Evolutionary conservation across 805 yeast species (phyloP).

Genomic region (Yarrowia deformans): DNA sequence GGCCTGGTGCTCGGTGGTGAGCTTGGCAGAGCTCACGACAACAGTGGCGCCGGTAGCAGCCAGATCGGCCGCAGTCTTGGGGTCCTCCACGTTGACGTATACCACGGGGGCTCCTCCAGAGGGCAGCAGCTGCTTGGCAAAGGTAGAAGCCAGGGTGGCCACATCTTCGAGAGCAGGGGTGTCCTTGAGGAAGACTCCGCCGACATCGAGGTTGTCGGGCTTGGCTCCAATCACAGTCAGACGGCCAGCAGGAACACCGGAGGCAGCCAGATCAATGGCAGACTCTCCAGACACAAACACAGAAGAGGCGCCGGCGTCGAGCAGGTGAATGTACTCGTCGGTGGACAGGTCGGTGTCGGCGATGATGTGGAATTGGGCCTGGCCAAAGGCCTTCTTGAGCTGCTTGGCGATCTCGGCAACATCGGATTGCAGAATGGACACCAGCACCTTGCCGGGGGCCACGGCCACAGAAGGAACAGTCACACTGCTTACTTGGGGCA

Average conservation of each 20-base stretch:
- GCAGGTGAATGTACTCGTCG: slow-evolving; percentile 58
- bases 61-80: slow-evolving; percentile 10
- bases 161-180: slow-evolving; percentile 31
- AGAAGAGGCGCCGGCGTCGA: slow-evolving; percentile 66
- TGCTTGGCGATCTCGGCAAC: slow-evolving; percentile 6
- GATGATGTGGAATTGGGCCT: slow-evolving; percentile 36
- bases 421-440: slow-evolving; percentile 11
- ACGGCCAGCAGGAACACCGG: slow-evolving; percentile 63
- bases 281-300: slow-evolving; percentile 53
- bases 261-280: slow-evolving; percentile 51
- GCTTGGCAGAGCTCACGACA: slow-evolving; percentile 12
- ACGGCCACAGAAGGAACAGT: slow-evolving; percentile 9
- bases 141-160: slow-evolving; percentile 12
- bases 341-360: slow-evolving; percentile 43
- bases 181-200: slow-evolving; percentile 41
- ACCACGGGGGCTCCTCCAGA: slow-evolving; percentile 41
- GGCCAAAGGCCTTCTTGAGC: slow-evolving; percentile 38
- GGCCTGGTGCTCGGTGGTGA: slow-evolving; percentile 31
- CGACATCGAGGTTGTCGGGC: slow-evolving; percentile 39
- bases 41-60: slow-evolving; percentile 30
- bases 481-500: slow-evolving; percentile 30
- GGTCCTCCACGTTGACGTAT: slow-evolving; percentile 43
- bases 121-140: slow-evolving; percentile 21
- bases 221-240: slow-evolving; percentile 50
- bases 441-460: slow-evolving; percentile 27